phyloP scores from a whole-genome alignment of 352 stramenopile genomes.

The Phytophthora idaei region DNA sequence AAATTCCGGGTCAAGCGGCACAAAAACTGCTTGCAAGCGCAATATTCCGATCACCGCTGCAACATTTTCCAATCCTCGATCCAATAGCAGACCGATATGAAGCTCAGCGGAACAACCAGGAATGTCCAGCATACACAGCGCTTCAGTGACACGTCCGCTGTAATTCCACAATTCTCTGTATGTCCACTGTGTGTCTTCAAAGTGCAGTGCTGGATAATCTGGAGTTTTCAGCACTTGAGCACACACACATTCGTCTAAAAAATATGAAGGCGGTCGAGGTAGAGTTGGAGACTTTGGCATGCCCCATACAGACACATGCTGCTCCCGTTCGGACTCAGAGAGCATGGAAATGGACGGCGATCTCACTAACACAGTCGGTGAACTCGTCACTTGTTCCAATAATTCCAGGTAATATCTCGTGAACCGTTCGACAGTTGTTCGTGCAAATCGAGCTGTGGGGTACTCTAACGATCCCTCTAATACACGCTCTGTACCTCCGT shows the following conservation, averaged over 20 bases:
- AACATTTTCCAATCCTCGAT: slow-evolving; percentile 49
- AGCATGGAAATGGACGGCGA: slow-evolving; percentile 43
- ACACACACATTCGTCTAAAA: slow-evolving; percentile 47
- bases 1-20: slow-evolving; percentile 55
- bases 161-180: slow-evolving; percentile 46
- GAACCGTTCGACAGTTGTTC: slow-evolving; percentile 46
- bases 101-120: slow-evolving; percentile 7
- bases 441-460: slow-evolving; percentile 37
- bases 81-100: slow-evolving; percentile 50
- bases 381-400: slow-evolving; percentile 34
- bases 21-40: slow-evolving; percentile 44
- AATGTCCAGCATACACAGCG: slow-evolving; percentile 23
- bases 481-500: slow-evolving; percentile 16
- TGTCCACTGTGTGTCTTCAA: slow-evolving; percentile 46
- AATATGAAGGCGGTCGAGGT: slow-evolving; percentile 3
- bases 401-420: slow-evolving; percentile 47
- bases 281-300: slow-evolving; percentile 8
- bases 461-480: slow-evolving; percentile 63
- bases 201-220: slow-evolving; percentile 38
- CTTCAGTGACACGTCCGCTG: slow-evolving; percentile 30
- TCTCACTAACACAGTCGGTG: slow-evolving; percentile 17
- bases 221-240: slow-evolving; percentile 40
- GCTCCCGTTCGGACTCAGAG: slow-evolving; percentile 27
- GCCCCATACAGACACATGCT: slow-evolving; percentile 42
- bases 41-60: slow-evolving; percentile 49